These are phyloP conservation scores for Hypoxylon lienhwacheense DNA, from an alignment of 495 filamentous ascomycete species.

Conservation along the genomic window DNA sequence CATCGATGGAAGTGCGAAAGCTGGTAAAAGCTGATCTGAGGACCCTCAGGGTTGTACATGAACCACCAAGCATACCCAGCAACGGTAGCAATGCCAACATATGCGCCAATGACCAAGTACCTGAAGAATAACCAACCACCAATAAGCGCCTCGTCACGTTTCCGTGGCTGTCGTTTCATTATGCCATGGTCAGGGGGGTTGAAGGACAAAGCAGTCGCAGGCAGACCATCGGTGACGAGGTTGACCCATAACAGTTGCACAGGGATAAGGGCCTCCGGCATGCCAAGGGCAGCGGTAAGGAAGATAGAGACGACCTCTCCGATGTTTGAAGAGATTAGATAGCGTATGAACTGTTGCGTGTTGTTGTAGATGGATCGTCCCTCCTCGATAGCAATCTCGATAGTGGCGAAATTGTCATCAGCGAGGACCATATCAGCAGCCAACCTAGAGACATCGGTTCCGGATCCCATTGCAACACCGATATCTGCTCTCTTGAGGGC, in stretches of 20 bases:
- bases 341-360: conserved; percentile 99
- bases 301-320: conserved; percentile 99
- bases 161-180: conserved; percentile 87
- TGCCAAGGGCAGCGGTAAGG: conserved; percentile 91
- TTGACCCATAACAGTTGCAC: conserved; percentile 99
- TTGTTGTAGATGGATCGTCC: conserved; percentile 99
- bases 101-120: conserved; percentile 93
- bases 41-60: conserved; percentile 90
- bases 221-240: conserved; percentile 95
- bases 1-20: conserved; percentile 94
- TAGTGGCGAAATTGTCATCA: conserved; percentile 98
- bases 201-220: conserved; percentile 95
- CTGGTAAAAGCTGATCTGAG: conserved; percentile 91
- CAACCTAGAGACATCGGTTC: conserved; percentile 95
- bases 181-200: conserved; percentile 97
- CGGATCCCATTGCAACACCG: conserved; percentile 98
- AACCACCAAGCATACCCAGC: conserved; percentile 99
- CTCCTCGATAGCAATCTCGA: conserved; percentile 93
- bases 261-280: conserved; percentile 97
- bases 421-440: conserved; percentile 98
- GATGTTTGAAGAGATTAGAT: conserved; percentile 98
- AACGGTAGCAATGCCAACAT: conserved; percentile 93
- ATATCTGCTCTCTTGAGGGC: conserved; percentile 99
- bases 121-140: conserved; percentile 96
- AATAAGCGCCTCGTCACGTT: conserved; percentile 89